Conservation (phyloP, 2,329 filamentous ascomycete species). For the Fusarium annulatum region DNA sequence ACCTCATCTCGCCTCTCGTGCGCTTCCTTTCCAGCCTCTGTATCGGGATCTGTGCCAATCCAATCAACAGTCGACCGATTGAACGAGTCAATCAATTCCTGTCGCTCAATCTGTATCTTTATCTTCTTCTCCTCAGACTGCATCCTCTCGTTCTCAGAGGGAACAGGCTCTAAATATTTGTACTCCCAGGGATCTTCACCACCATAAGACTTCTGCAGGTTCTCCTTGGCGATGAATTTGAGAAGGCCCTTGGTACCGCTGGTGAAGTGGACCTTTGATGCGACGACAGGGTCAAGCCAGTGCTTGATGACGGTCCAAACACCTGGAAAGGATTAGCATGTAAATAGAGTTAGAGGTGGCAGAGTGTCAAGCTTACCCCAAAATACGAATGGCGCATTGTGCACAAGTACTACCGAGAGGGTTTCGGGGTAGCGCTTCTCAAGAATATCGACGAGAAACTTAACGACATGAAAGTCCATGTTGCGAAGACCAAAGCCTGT, state of each 20-base stretch:
- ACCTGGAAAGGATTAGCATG: slow-evolving; percentile 36
- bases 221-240: slow-evolving; percentile 69
- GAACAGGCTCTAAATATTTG: slow-evolving; percentile 69
- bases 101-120: slow-evolving; percentile 62
- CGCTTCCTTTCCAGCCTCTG: background rate
- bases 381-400: slow-evolving; percentile 82
- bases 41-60: background rate
- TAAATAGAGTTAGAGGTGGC: background rate
- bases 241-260: slow-evolving; percentile 70
- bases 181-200: slow-evolving; percentile 76
- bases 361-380: slow-evolving; percentile 45
- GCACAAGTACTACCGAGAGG: slow-evolving; percentile 75
- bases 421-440: slow-evolving; percentile 83
- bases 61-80: slow-evolving; percentile 52
- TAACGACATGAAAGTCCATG: slow-evolving; percentile 81
- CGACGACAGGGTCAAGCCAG: slow-evolving; percentile 81
- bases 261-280: slow-evolving; percentile 77
- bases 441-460: slow-evolving; percentile 83
- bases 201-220: slow-evolving; percentile 68
- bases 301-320: slow-evolving; percentile 74
- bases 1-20: slow-evolving; percentile 57
- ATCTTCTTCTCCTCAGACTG: slow-evolving; percentile 52
- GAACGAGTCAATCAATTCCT: slow-evolving; percentile 64
- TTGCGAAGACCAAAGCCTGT: slow-evolving; percentile 76
- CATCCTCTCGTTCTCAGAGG: slow-evolving; percentile 67